Conservation (phyloP, 2,329 filamentous ascomycete genomes). For the Cryoendolithus antarcticus region DNA sequence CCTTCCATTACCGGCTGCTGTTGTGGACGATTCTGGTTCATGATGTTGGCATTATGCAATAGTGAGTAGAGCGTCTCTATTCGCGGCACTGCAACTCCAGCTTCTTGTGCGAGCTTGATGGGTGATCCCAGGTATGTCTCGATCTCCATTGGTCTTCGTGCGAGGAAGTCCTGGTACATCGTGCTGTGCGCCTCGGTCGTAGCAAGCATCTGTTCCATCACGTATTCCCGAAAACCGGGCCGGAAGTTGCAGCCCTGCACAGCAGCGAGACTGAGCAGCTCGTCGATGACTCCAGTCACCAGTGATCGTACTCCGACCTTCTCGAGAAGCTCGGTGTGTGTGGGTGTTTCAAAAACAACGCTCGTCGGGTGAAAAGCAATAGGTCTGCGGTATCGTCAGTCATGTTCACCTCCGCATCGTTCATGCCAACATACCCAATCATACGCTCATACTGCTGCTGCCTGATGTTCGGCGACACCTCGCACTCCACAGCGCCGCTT, state of each 20-base stretch:
- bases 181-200: constrained; percentile 61
- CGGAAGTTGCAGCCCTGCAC: constrained; percentile 68
- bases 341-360: constrained; percentile 67
- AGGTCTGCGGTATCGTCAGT: constrained; percentile 31
- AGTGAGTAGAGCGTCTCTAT: constrained; percentile 89
- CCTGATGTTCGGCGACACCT: constrained; percentile 83
- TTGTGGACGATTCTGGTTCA: constrained; percentile 59
- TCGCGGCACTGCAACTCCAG: constrained; percentile 59
- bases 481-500: constrained; percentile 88
- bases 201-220: constrained; percentile 69
- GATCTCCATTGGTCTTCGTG: constrained; percentile 86
- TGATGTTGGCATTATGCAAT: constrained; percentile 75
- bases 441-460: constrained; percentile 96
- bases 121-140: constrained; percentile 92
- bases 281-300: constrained; percentile 70
- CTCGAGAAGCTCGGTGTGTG: constrained; percentile 64
- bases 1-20: constrained; percentile 48
- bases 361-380: constrained; percentile 78
- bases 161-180: constrained; percentile 91
- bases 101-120: constrained; percentile 72
- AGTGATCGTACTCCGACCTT: constrained; percentile 72
- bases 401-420: too few species aligned
- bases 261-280: constrained; percentile 60
- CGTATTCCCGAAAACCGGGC: constrained; percentile 64
- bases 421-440: constrained; percentile 62